Conservation (phyloP, 345 rosid species). For the Heritiera littoralis region DNA sequence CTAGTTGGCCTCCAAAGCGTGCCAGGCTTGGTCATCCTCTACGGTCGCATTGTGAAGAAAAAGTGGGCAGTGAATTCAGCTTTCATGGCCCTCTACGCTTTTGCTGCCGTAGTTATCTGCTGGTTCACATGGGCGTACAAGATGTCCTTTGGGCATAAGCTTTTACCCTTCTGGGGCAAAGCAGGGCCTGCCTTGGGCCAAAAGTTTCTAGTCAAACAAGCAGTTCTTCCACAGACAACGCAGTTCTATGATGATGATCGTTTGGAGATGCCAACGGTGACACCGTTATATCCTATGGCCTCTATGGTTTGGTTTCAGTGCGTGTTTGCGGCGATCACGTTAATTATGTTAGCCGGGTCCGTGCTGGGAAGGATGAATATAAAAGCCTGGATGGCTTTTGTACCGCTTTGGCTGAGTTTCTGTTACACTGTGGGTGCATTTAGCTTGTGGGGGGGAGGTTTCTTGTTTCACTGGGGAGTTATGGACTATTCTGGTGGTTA, state of each 20-base stretch:
- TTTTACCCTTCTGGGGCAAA: conserved; percentile 53
- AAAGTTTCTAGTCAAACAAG: conserved; percentile 40
- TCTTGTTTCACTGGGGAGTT: conserved; percentile 59
- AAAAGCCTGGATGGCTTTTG: conserved; percentile 57
- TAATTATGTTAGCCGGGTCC: conserved; percentile 44
- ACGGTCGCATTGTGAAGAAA: conserved; percentile 51
- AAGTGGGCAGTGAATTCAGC: conserved; percentile 55
- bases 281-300: conserved; percentile 45
- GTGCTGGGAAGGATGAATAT: conserved; percentile 50
- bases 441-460: conserved; percentile 58
- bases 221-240: conserved; percentile 33
- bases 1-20: conserved; percentile 51
- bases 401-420: conserved; percentile 53
- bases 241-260: conserved; percentile 22
- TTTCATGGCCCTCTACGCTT: conserved; percentile 56
- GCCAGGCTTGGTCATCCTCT: conserved; percentile 50
- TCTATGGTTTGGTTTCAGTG: conserved; percentile 60
- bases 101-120: conserved; percentile 46
- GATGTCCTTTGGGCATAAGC: conserved; percentile 51
- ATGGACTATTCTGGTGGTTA: conserved; percentile 56
- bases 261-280: conserved; percentile 24
- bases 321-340: conserved; percentile 44
- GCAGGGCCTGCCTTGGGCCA: conserved; percentile 55
- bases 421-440: conserved; percentile 49
- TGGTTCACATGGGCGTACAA: conserved; percentile 54